phyloP scores from a whole-genome alignment of 2,329 filamentous ascomycete species.

The Alternaria hordeiaustralica region DNA sequence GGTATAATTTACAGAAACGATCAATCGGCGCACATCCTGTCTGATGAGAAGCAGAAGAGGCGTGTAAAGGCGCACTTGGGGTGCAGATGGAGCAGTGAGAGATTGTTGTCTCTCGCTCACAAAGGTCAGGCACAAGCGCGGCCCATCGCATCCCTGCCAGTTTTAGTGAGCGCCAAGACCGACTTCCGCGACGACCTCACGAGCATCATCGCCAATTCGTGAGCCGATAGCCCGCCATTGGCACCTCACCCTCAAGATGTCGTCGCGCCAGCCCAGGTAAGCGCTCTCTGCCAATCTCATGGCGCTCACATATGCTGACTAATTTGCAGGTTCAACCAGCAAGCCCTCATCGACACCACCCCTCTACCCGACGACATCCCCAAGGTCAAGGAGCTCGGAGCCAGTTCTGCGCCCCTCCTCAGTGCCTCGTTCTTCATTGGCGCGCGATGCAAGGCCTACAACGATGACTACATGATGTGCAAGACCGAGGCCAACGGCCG shows the following conservation, averaged over 20 bases:
- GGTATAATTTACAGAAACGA: neutral
- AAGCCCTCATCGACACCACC: conserved; percentile 92
- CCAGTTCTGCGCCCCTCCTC: conserved; percentile 88
- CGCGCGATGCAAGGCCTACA: conserved; percentile 90
- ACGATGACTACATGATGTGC: conserved; percentile 99
- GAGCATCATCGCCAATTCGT: conserved; percentile 28
- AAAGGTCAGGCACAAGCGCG: conserved; percentile 22
- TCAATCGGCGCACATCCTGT: conserved; percentile 20
- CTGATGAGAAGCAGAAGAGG: neutral
- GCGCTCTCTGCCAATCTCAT: conserved; percentile 22
- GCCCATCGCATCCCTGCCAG: conserved; percentile 16
- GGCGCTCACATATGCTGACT: conserved; percentile 26
- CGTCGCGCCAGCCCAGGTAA: conserved; percentile 66
- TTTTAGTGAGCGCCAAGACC: conserved; percentile 23
- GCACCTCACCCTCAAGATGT: conserved; percentile 59
- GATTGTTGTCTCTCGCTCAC: conserved; percentile 24
- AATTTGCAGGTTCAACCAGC: conserved; percentile 82
- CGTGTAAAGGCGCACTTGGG: conserved; percentile 12
- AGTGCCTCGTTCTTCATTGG: conserved; percentile 97
- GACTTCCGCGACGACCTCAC: conserved; percentile 28
- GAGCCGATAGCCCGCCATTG: conserved; percentile 47
- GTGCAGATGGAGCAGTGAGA: conserved; percentile 12
- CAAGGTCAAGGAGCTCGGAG: conserved; percentile 89
- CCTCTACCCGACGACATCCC: conserved; percentile 92
- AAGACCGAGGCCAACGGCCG: conserved; percentile 91